phyloP scores from a whole-genome alignment of 345 rosid genomes.

The Rhizophora apiculata region DNA sequence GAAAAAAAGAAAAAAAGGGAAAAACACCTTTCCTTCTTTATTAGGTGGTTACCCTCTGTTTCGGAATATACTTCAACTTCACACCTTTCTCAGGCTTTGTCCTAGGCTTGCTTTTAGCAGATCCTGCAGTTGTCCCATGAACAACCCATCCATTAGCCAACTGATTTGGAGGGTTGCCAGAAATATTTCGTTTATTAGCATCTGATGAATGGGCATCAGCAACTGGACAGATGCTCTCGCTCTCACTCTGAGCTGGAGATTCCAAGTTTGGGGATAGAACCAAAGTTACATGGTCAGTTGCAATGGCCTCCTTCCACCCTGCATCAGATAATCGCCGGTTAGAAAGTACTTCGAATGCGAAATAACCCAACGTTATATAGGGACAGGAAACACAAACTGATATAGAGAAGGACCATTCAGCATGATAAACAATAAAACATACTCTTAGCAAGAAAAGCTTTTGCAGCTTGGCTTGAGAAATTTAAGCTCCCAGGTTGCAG shows the following conservation, averaged over 20 bases:
- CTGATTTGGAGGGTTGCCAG: conserved; percentile 25
- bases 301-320: conserved; percentile 92
- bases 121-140: conserved; percentile 16
- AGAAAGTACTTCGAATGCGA: conserved; percentile 1
- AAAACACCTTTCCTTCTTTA: conserved; percentile 9
- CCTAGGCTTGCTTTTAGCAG: conserved; percentile 40
- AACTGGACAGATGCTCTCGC: conserved; percentile 16
- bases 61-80: conserved; percentile 75
- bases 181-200: conserved; percentile 13
- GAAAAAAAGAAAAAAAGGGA: conserved; percentile 17
- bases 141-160: conserved; percentile 7
- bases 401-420: not conserved
- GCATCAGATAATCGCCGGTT: conserved; percentile 7
- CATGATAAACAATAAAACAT: conserved; percentile 24
- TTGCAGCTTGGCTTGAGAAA: conserved; percentile 57
- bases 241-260: conserved; percentile 19
- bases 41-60: conserved; percentile 42
- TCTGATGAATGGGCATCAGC: conserved; percentile 27
- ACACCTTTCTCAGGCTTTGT: conserved; percentile 54
- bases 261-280: conserved; percentile 48
- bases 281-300: conserved; percentile 62
- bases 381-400: too few species aligned
- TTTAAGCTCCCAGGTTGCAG: conserved; percentile 31
- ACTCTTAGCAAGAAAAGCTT: conserved; percentile 77
- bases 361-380: too few species aligned